phyloP scores from a whole-genome alignment of 768 basidiomycete species.

The Mrakia gelida region DNA sequence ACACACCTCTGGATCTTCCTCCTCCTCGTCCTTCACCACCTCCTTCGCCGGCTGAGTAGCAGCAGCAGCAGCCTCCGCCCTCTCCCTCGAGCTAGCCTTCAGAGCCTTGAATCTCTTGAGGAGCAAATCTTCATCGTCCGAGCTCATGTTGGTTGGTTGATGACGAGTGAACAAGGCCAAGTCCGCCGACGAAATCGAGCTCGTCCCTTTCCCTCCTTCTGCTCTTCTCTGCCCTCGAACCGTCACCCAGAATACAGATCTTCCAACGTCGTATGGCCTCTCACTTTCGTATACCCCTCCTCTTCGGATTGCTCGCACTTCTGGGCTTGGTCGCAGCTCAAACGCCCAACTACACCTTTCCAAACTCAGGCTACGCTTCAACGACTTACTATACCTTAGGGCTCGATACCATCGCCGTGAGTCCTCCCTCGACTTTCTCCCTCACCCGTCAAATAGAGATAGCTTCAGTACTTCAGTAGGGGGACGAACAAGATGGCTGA shows the following conservation, averaged over 20 bases:
- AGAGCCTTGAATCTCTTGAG: background rate
- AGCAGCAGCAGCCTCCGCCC: background rate
- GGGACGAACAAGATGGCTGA: no score
- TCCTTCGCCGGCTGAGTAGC: background rate
- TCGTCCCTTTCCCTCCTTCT: background rate
- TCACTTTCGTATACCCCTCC: background rate
- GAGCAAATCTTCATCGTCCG: background rate
- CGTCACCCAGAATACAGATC: background rate
- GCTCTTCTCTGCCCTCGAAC: background rate
- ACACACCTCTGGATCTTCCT: constrained; percentile 2
- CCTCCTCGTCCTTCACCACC: background rate
- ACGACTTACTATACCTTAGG: background rate
- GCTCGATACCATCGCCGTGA: background rate
- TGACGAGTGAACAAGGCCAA: background rate
- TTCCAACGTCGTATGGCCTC: background rate
- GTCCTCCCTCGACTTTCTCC: background rate
- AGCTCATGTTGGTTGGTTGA: constrained; percentile 3
- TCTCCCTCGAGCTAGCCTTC: background rate
- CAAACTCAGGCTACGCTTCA: background rate
- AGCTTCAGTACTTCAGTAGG: no score
- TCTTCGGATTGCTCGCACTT: background rate
- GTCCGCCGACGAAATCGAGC: background rate
- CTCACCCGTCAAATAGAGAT: no score
- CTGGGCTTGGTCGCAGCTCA: background rate
- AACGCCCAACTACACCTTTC: background rate